Percentiles rank a stretch among this genome's conserved stretches.
Evolutionary conservation across 163 green algal genomes (phyloP).

Genomic region (Scenedesmus sp.): DNA sequence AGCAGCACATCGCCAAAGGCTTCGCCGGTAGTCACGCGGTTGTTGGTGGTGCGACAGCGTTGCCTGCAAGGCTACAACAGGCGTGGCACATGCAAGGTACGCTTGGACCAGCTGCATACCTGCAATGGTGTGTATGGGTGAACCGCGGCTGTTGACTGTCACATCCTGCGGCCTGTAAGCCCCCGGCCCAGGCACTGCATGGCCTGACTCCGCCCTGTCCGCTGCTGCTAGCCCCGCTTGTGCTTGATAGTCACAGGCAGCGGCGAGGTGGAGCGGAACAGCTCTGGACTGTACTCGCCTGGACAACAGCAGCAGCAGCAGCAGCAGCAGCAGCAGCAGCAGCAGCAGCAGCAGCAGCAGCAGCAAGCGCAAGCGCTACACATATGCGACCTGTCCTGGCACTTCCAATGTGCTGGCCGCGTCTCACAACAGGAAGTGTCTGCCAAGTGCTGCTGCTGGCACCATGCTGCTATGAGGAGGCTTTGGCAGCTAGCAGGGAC

Average conservation of each 20-base stretch:
- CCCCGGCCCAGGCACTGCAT: conserved; percentile 37
- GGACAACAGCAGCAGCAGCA: neutral
- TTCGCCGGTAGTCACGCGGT: too few species aligned
- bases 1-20: too few species aligned
- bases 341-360: neutral
- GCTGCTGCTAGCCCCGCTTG: neutral
- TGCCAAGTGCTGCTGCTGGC: neutral
- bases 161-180: conserved; percentile 35
- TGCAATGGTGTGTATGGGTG: conserved; percentile 31
- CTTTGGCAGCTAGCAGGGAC: too few species aligned
- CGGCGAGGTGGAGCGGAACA: conserved; percentile 28
- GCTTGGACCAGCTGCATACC: neutral
- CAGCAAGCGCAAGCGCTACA: neutral
- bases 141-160: conserved; percentile 15
- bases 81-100: neutral
- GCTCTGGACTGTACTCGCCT: conserved; percentile 35
- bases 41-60: neutral
- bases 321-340: neutral
- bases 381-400: neutral
- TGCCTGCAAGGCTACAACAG: neutral
- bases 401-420: neutral
- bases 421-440: too few species aligned
- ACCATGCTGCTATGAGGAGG: too few species aligned
- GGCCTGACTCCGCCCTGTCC: conserved; percentile 30
- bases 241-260: conserved; percentile 46